Percentiles rank a stretch among this genome's conserved stretches.
Conservation (phyloP, 2,329 filamentous ascomycete genomes). For the Colletotrichum simmondsii region DNA sequence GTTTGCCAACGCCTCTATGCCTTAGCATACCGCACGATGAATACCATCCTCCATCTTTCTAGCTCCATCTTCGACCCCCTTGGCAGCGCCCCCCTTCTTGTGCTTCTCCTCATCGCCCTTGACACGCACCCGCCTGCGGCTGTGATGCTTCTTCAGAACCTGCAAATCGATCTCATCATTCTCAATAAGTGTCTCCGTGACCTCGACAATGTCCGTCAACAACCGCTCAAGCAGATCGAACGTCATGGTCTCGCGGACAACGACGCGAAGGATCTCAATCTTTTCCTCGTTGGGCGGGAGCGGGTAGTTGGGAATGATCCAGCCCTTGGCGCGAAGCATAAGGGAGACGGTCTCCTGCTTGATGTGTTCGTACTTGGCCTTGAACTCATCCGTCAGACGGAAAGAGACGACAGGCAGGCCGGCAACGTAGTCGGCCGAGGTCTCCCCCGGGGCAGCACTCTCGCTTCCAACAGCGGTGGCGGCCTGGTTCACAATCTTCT, state of each 20-base stretch:
- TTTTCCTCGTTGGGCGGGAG: constrained; percentile 70
- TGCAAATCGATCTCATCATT: constrained; percentile 36
- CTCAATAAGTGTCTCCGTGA: constrained; percentile 70
- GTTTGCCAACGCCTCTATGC: too few relatives aligned
- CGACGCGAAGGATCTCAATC: constrained; percentile 74
- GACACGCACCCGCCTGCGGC: constrained; percentile 11
- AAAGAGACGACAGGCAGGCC: constrained; percentile 78
- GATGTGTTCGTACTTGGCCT: constrained; percentile 68
- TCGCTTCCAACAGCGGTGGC: constrained; percentile 51
- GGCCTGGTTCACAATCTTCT: constrained; percentile 40
- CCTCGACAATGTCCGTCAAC: constrained; percentile 67
- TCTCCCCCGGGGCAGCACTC: constrained; percentile 47
- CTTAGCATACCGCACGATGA: constrained; percentile 44
- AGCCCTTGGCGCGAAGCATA: constrained; percentile 72
- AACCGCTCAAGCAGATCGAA: constrained; percentile 74
- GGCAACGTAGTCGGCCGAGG: constrained; percentile 69
- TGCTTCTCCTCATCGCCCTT: constrained; percentile 29
- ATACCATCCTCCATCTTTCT: constrained; percentile 40
- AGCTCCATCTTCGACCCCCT: neutral
- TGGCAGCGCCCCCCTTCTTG: constrained; percentile 14
- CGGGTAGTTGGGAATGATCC: constrained; percentile 78
- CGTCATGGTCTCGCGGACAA: constrained; percentile 75
- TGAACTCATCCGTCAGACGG: constrained; percentile 70
- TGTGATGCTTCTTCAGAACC: constrained; percentile 30
- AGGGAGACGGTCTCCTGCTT: constrained; percentile 73